A percentile compares a stretch with the other conserved stretches of the same genome.
Conservation (phyloP, 352 stramenopile species). For the Globisporangium nunn region DNA sequence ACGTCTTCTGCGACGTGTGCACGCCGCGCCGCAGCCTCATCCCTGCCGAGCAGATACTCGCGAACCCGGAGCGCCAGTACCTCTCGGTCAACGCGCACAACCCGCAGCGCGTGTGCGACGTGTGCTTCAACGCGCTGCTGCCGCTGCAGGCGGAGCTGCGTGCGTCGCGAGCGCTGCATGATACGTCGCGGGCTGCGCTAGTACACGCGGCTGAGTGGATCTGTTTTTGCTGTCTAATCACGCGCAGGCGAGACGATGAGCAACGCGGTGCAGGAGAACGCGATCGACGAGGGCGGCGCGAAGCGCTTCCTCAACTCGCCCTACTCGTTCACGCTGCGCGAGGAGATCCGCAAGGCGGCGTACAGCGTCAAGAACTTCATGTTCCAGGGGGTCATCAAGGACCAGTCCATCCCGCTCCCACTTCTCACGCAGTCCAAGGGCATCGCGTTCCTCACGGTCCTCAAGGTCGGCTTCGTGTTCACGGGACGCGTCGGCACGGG, state of each 20-base stretch:
- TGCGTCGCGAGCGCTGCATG: conserved; percentile 17
- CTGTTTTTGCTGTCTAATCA: too few species aligned
- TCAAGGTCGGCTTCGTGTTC: conserved; percentile 88
- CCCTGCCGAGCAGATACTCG: conserved; percentile 66
- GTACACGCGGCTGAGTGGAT: too few species aligned
- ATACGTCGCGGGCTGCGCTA: too few species aligned
- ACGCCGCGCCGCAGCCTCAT: conserved; percentile 67
- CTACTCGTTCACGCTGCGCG: conserved; percentile 86
- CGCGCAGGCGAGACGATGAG: conserved; percentile 55
- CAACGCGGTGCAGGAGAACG: conserved; percentile 73
- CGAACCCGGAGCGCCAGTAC: conserved; percentile 62
- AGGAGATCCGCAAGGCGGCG: conserved; percentile 91
- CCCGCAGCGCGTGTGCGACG: conserved; percentile 77
- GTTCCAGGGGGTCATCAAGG: conserved; percentile 82
- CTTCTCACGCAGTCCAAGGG: conserved; percentile 86
- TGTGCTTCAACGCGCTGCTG: conserved; percentile 53
- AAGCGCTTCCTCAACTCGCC: conserved; percentile 78
- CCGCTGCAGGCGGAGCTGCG: conserved; percentile 62
- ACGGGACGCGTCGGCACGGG: conserved; percentile 86
- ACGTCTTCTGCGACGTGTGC: conserved; percentile 75
- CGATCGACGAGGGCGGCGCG: conserved; percentile 51
- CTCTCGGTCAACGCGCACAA: conserved; percentile 75
- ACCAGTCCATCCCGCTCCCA: conserved; percentile 85
- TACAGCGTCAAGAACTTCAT: conserved; percentile 92
- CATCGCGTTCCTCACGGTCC: conserved; percentile 91